Conservation (phyloP, 305 asterid genomes). For the Coffea humblotiana region DNA sequence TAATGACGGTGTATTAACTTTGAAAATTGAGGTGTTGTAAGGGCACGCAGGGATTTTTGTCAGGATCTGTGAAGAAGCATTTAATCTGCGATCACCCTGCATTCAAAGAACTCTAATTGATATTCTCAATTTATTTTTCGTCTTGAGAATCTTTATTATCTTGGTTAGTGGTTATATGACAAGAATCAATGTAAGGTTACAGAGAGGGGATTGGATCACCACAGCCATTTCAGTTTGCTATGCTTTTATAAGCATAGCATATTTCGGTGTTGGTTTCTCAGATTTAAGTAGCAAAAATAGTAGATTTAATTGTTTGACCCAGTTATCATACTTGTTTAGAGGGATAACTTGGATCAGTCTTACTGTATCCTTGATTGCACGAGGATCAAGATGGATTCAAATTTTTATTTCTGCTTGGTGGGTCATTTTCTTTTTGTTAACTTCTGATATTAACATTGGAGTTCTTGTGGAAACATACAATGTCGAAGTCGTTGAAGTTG, state of each 20-base stretch:
- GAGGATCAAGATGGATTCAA: conserved; percentile 42
- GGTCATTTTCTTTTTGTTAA: conserved; percentile 40
- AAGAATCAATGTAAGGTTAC: conserved; percentile 21
- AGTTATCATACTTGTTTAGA: conserved; percentile 36
- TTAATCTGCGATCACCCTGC: no score
- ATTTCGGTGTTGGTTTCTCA: conserved; percentile 36
- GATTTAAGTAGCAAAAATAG: conserved; percentile 13
- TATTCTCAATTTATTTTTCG: no score
- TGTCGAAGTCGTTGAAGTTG: conserved; percentile 34
- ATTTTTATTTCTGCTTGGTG: conserved; percentile 56
- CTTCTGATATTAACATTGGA: conserved; percentile 42
- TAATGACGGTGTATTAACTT: no score
- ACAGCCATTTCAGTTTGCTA: conserved; percentile 34
- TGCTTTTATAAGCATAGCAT: conserved; percentile 41
- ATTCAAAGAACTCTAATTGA: no score
- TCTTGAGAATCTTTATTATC: no score
- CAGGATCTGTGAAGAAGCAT: no score
- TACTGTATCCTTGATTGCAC: conserved; percentile 39
- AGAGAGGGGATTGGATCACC: conserved; percentile 33
- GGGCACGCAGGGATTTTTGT: no score
- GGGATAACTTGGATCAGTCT: conserved; percentile 58
- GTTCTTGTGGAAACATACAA: conserved; percentile 25
- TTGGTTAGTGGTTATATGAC: no score
- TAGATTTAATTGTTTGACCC: conserved; percentile 23
- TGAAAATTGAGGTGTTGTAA: no score